Evolutionary conservation across 192 early-diverging fungal genomes (phyloP).

Genomic region (Entomortierella beljakovae): DNA sequence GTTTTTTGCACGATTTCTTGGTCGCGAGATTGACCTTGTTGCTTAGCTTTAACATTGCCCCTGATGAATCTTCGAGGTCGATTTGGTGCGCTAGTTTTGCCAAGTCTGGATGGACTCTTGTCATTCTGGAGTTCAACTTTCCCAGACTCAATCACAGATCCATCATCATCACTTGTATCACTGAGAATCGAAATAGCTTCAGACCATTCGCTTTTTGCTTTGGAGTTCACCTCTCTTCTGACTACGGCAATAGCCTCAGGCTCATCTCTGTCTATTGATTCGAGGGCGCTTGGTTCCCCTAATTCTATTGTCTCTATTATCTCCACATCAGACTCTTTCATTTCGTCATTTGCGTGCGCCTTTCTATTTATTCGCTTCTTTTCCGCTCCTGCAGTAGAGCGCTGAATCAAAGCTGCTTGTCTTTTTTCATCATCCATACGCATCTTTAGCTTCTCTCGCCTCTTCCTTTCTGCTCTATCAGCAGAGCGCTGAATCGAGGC

Average conservation of each 20-base stretch:
- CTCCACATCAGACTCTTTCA: neutral
- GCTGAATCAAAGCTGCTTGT: neutral
- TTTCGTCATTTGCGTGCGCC: neutral
- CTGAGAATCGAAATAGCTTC: too few relatives aligned
- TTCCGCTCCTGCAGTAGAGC: neutral
- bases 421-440: neutral
- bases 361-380: neutral
- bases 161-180: neutral
- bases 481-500: neutral
- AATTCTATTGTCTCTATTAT: neutral
- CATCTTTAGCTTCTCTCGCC: neutral
- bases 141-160: neutral
- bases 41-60: too few relatives aligned
- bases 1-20: neutral
- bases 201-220: too few relatives aligned
- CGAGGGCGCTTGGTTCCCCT: too few relatives aligned
- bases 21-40: too few relatives aligned
- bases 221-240: too few relatives aligned
- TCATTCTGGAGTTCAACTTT: neutral
- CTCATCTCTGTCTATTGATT: too few relatives aligned
- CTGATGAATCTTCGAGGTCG: too few relatives aligned
- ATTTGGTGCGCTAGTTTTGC: too few relatives aligned
- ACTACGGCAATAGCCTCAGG: too few relatives aligned
- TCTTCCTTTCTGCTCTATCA: conserved; percentile 2
- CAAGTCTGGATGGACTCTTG: too few relatives aligned